Conservation (phyloP, 2,329 filamentous ascomycete genomes). For the Teratosphaeria viscida region DNA sequence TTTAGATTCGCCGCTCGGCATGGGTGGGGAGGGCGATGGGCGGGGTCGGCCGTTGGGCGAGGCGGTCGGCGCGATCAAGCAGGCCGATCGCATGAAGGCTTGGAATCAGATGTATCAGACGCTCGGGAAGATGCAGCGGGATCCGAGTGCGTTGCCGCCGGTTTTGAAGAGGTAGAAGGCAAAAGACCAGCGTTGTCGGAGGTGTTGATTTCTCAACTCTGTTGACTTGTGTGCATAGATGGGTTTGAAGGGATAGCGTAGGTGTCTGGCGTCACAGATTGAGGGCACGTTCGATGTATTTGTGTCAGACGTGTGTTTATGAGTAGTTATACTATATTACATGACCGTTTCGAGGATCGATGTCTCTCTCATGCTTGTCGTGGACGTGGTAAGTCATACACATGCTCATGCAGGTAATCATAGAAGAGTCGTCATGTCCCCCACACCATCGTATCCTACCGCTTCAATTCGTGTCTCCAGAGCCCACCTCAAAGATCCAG, state of each 20-base stretch:
- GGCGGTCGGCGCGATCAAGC: constrained; percentile 17
- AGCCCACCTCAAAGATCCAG: background rate
- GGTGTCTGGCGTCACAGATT: background rate
- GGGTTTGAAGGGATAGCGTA: background rate
- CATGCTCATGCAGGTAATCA: background rate
- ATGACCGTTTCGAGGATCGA: background rate
- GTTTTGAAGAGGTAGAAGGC: background rate
- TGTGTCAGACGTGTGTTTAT: background rate
- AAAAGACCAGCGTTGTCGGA: background rate
- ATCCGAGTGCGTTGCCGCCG: constrained; percentile 1
- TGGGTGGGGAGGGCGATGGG: background rate
- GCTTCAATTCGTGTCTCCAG: background rate
- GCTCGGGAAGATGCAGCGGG: background rate
- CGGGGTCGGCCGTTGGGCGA: constrained; percentile 14
- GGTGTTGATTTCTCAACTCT: background rate
- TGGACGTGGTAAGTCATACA: background rate
- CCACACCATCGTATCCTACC: too few species aligned
- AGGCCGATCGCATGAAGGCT: constrained; percentile 16
- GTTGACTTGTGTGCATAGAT: background rate
- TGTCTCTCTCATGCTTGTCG: background rate
- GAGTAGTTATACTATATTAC: background rate
- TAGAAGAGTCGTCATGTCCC: background rate
- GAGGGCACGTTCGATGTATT: background rate
- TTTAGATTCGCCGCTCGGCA: constrained; percentile 9
- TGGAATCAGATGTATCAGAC: constrained; percentile 12